These are phyloP conservation scores for Colletotrichum sp. DNA, from an alignment of 2,329 filamentous ascomycete genomes.

Conservation along the genomic window DNA sequence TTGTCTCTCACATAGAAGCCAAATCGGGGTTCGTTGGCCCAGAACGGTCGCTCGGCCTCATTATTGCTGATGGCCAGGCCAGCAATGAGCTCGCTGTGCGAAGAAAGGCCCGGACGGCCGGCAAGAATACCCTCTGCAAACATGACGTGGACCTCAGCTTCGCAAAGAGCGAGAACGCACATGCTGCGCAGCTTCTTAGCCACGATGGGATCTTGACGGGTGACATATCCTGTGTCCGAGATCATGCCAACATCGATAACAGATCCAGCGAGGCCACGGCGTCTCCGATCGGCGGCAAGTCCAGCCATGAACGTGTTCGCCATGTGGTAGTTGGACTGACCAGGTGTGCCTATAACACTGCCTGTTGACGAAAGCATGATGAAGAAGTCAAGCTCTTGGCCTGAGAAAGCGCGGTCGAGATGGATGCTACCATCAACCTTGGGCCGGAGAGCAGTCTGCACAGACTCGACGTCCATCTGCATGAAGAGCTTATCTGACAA, in stretches of 20 bases:
- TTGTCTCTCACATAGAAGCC: neutral
- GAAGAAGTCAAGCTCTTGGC: conserved; percentile 38
- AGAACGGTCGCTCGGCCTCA: neutral
- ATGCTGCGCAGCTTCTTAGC: neutral
- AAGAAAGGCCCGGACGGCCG: conserved; percentile 28
- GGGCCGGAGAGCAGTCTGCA: conserved; percentile 32
- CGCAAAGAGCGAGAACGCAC: conserved; percentile 3
- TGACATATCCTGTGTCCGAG: conserved; percentile 45
- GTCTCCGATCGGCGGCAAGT: conserved; percentile 38
- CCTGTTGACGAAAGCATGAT: conserved; percentile 34
- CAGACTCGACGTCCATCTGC: conserved; percentile 31
- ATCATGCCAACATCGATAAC: conserved; percentile 42
- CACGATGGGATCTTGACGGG: conserved; percentile 4
- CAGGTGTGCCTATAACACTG: conserved; percentile 27
- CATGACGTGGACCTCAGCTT: conserved; percentile 23
- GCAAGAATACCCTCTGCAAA: conserved; percentile 47
- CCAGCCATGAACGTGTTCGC: conserved; percentile 47
- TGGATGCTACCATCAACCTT: conserved; percentile 37
- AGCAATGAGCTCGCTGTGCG: conserved; percentile 26
- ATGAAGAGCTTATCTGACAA: conserved; percentile 34
- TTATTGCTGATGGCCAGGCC: conserved; percentile 21
- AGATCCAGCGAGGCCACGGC: conserved; percentile 40
- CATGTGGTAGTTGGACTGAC: conserved; percentile 48
- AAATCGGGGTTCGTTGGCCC: neutral
- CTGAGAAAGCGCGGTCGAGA: conserved; percentile 33